Evolutionary conservation across 23 red algal species (phyloP).

Genomic region (Gracilaria vermiculophylla): DNA sequence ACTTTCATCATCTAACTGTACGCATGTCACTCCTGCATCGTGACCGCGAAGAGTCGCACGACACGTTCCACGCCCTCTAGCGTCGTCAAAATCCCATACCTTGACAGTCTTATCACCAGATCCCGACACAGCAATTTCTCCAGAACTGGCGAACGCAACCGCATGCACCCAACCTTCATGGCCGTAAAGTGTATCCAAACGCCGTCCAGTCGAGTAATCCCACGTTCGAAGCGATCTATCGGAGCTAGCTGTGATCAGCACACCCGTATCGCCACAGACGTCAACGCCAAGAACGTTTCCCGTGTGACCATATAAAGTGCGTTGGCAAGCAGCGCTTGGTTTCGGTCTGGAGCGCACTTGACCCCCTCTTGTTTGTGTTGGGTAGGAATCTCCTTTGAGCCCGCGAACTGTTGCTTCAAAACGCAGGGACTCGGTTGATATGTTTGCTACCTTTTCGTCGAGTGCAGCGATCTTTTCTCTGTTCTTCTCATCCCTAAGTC

Average conservation of each 20-base stretch:
- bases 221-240: conserved; percentile 87
- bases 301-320: conserved; percentile 83
- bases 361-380: conserved; percentile 27
- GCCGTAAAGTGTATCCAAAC: conserved; percentile 77
- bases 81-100: conserved; percentile 78
- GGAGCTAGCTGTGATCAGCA: conserved; percentile 72
- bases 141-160: conserved; percentile 55
- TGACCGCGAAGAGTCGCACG: conserved; percentile 58
- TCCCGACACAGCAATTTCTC: conserved; percentile 67
- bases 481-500: conserved; percentile 71
- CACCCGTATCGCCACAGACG: conserved; percentile 50
- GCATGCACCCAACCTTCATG: conserved; percentile 92
- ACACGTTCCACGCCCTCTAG: conserved; percentile 54
- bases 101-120: conserved; percentile 79
- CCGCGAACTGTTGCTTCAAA: conserved; percentile 82
- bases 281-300: conserved; percentile 76
- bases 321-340: conserved; percentile 46
- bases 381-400: conserved; percentile 63
- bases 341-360: conserved; percentile 34
- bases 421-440: conserved; percentile 68
- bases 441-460: conserved; percentile 76
- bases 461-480: conserved; percentile 67
- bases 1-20: conserved; percentile 75
- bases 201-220: conserved; percentile 59
- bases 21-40: conserved; percentile 75